Evolutionary conservation across 352 stramenopile genomes (phyloP), one percentile per base, ranked within the genome.

Genomic region (Blastocystis sp.): DNA sequence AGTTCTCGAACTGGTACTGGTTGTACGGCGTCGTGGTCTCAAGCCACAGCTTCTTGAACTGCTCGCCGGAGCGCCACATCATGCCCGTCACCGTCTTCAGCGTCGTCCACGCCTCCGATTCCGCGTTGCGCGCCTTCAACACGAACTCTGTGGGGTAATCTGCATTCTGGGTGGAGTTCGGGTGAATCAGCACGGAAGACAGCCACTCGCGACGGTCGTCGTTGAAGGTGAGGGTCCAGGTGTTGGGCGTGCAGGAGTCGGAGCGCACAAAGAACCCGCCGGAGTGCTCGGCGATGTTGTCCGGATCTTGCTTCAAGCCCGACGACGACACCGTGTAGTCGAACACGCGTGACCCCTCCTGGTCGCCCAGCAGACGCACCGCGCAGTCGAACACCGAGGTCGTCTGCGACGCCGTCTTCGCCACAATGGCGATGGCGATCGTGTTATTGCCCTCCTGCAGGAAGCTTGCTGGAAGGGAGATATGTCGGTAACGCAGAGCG

Each of bases 131-230:
- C 21, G 37, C 78, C 39, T 88, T 24, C 29, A 88, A 88, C 26
- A 37, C 45, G 51, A 50, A 88, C 12, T 50, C 31, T 13, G 13
- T 24, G 9, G 78, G 51, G 24, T n/a, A 33, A 9, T 65, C 45
- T 59, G 70, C 66, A 24, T 81, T 33, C 19, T 81, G 9, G 6
- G 31, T n/a, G 9, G 16, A 62, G 55, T 24, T 62, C 6, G 26
- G 39, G n/a, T 74, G 3, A 37, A 88, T 76, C 2, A 51, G 24
- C 26, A 74, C 70, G 31, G 70, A 74, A 6, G 29, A 62, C 13
- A 88, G 70, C 62, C 65, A 88, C 55, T 88, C 78, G 2, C 62
- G 62, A 78, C 78, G 62, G 37, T 88, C 65, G 31, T 88, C 26
- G 3, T 88, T 77, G 55, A 88, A 88, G 19, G 78, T 80, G 4